These are phyloP conservation scores for Lumnitzera littorea DNA, from an alignment of 345 rosid genomes.

Conservation along the genomic window DNA sequence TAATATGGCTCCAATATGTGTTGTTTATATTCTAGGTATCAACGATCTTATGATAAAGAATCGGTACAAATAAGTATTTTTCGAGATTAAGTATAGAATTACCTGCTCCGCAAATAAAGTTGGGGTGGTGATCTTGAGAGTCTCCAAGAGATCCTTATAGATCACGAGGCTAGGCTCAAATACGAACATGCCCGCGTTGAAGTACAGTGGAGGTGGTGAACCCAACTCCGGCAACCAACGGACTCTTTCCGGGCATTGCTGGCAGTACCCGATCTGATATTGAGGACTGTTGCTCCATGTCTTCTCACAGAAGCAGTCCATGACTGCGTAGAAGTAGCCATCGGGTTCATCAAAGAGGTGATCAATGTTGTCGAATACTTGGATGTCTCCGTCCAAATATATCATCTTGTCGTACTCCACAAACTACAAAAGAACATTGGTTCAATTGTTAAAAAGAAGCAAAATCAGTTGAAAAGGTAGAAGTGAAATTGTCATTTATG, in stretches of 20 bases:
- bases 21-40: background rate
- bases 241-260: slow-evolving; percentile 2
- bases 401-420: background rate
- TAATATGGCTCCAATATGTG: background rate
- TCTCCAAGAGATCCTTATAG: slow-evolving; percentile 31
- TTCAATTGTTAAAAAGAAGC: no score
- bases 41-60: no score
- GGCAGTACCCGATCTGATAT: slow-evolving; percentile 52
- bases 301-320: slow-evolving; percentile 58
- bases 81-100: background rate
- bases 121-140: slow-evolving; percentile 33
- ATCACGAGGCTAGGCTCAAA: slow-evolving; percentile 41
- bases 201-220: slow-evolving; percentile 42
- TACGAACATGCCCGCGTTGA: slow-evolving; percentile 68
- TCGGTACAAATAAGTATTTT: background rate
- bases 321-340: slow-evolving; percentile 51
- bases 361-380: slow-evolving; percentile 51
- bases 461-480: no score
- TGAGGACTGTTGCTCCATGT: slow-evolving; percentile 40
- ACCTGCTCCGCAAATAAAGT: slow-evolving; percentile 74
- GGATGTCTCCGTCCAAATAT: background rate
- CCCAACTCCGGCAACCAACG: slow-evolving; percentile 12
- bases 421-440: background rate
- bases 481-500: no score
- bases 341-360: slow-evolving; percentile 40